A percentile compares a stretch with the other conserved stretches of the same genome.
phyloP scores from a whole-genome alignment of 129 eudicot species.

The Mikania micrantha region DNA sequence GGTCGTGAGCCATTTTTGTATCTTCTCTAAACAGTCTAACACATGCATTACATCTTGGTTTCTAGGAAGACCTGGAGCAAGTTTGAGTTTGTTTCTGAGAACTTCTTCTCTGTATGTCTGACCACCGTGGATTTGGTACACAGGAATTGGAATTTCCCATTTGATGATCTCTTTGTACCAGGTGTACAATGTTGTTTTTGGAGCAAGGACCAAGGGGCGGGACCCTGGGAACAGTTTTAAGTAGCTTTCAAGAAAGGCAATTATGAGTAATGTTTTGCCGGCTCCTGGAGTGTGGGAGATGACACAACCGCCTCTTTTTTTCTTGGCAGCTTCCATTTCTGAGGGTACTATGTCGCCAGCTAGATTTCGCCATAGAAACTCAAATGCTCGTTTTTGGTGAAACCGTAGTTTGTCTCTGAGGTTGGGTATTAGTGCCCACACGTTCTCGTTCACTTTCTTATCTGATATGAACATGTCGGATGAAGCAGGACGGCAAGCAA shows the following conservation, averaged over 20 bases:
- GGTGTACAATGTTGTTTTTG: conserved; percentile 90
- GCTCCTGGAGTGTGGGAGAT: conserved; percentile 99
- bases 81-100: conserved; percentile 51
- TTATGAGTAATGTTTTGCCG: conserved; percentile 85
- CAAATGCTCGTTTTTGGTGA: conserved; percentile 87
- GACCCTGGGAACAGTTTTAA: conserved; percentile 84
- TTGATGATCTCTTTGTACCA: conserved; percentile 97
- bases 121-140: conserved; percentile 97
- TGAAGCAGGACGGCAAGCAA: conserved; percentile 51
- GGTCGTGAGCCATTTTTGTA: conserved; percentile 84
- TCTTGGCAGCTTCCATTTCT: conserved; percentile 55
- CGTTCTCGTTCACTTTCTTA: conserved; percentile 49
- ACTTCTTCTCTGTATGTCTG: conserved; percentile 88
- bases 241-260: conserved; percentile 88
- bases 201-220: conserved; percentile 92
- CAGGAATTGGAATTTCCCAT: conserved; percentile 92
- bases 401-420: conserved; percentile 64
- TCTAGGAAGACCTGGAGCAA: conserved; percentile 55
- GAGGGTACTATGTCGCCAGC: conserved; percentile 79
- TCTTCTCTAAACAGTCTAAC: conserved; percentile 85
- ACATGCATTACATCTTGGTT: conserved; percentile 97
- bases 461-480: conserved; percentile 40
- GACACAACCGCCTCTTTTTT: conserved; percentile 87
- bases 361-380: conserved; percentile 90
- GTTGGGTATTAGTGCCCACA: conserved; percentile 84